Evolutionary conservation across 108 stramenopile genomes (phyloP).

Genomic region (Cyclostephanos tholiformis): DNA sequence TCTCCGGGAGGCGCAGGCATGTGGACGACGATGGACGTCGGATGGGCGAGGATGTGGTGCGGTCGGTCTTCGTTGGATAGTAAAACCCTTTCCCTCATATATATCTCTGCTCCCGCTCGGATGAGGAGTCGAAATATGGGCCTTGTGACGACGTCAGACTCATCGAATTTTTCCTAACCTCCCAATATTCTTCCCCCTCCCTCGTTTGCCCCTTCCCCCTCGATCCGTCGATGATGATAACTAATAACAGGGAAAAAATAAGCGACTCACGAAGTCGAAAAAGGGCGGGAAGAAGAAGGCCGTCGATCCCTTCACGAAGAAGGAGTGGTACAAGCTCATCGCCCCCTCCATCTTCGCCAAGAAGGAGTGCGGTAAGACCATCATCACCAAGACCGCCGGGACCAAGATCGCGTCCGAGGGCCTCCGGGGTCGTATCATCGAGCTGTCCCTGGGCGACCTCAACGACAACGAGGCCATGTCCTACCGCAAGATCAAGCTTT

Average conservation of each 20-base stretch:
- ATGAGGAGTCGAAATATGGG: too few relatives aligned
- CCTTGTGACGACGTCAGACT: too few relatives aligned
- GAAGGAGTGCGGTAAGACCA: slow-evolving; percentile 97
- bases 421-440: slow-evolving; percentile 98
- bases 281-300: slow-evolving; percentile 94
- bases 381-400: slow-evolving; percentile 97
- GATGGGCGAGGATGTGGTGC: too few relatives aligned
- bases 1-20: too few relatives aligned
- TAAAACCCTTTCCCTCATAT: too few relatives aligned
- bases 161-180: not conserved
- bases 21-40: too few relatives aligned
- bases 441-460: slow-evolving; percentile 96
- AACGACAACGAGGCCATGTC: slow-evolving; percentile 94
- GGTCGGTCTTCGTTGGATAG: too few relatives aligned
- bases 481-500: slow-evolving; percentile 98
- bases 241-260: slow-evolving; percentile 94
- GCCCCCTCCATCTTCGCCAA: slow-evolving; percentile 96
- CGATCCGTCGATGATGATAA: too few relatives aligned
- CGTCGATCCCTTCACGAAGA: slow-evolving; percentile 97
- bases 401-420: slow-evolving; percentile 98
- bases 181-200: not conserved
- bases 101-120: too few relatives aligned
- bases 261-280: slow-evolving; percentile 94
- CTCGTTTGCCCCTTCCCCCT: not conserved
- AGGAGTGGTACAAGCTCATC: slow-evolving; percentile 99